phyloP scores from a whole-genome alignment of 495 filamentous ascomycete species.

The Penicillium bialowiezense region DNA sequence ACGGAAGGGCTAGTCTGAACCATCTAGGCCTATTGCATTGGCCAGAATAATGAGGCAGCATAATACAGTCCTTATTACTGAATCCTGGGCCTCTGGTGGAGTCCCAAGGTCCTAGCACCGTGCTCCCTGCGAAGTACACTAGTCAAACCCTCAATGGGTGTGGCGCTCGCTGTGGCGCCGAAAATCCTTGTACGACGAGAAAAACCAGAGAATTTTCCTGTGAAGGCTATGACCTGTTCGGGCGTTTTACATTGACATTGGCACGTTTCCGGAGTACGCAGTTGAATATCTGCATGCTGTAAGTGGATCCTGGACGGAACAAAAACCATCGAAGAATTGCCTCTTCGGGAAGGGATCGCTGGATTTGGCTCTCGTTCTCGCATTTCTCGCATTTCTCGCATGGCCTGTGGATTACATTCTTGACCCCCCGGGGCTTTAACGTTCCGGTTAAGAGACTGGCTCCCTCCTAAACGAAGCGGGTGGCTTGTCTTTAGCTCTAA shows the following conservation, averaged over 20 bases:
- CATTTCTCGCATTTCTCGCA: neutral
- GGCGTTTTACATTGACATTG: neutral
- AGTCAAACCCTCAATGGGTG: no score
- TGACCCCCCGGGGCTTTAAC: neutral
- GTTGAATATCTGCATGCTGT: neutral
- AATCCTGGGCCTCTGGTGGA: no score
- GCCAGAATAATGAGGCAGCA: no score
- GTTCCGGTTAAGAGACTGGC: neutral
- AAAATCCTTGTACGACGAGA: no score
- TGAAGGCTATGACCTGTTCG: no score
- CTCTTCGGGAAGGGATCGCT: slow-evolving; percentile 16
- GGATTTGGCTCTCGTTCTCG: slow-evolving; percentile 6
- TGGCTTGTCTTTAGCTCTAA: neutral
- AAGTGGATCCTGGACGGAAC: slow-evolving; percentile 1
- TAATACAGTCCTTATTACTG: no score
- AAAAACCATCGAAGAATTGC: slow-evolving; percentile 1
- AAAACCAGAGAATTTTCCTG: no score
- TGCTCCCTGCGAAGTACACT: no score
- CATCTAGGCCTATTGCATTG: no score
- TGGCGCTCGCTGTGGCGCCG: no score
- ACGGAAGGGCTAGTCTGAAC: no score
- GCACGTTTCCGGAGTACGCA: neutral
- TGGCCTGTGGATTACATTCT: neutral
- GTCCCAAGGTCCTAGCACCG: no score
- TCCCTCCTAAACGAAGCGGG: neutral